Evolutionary conservation across 495 filamentous ascomycete species (phyloP), one percentile per base, ranked within the genome.

Genomic region (Viridothelium virens): DNA sequence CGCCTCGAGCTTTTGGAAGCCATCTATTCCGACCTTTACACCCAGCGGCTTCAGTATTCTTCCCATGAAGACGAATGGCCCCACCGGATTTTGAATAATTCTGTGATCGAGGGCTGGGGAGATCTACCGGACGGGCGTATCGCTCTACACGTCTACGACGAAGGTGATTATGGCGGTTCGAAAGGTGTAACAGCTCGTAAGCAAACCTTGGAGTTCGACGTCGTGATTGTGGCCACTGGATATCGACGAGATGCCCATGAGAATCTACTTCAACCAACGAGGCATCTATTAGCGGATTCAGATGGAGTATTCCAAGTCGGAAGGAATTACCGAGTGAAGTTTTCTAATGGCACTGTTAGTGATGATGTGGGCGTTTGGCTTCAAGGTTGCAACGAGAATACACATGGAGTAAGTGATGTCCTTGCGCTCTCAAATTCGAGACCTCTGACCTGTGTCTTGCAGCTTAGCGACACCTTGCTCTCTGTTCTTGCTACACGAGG

Each of bases 341-440:
- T 92, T 69, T 81, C 85, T 34, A 77, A 80, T 7, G 84, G 81
- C 34, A 83, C 84, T 67, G 88, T 96, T 37, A 78, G 77, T 56
- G 66, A 74, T 5, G 80, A 87, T 14, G 83, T 85, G 7, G 92
- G 92, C 11, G 82, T 97, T 39, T 98, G 91, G 91, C 80, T 98
- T 67, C 94, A 97, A 77, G 94, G 94, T 1, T 97, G 92, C 75
- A 94, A 91, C 71, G 91, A 98, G 77, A 84, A 81, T 66, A 96
- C 91, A 37, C 94, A 97, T 74, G 94, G 94, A 44, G 88, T 91
- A 80, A 84, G 87, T 84, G 53, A 38, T 66, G 41, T 14, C 41
- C 56, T 38, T 14, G 47, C 38, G 46, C 59, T 33, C 66, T 69
- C 48, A n/a, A 65, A 33, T 50, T 36, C 62, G 25, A 66, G 4